Conservation (phyloP, 2,329 filamentous ascomycete species). For the Anthostomella pinea region DNA sequence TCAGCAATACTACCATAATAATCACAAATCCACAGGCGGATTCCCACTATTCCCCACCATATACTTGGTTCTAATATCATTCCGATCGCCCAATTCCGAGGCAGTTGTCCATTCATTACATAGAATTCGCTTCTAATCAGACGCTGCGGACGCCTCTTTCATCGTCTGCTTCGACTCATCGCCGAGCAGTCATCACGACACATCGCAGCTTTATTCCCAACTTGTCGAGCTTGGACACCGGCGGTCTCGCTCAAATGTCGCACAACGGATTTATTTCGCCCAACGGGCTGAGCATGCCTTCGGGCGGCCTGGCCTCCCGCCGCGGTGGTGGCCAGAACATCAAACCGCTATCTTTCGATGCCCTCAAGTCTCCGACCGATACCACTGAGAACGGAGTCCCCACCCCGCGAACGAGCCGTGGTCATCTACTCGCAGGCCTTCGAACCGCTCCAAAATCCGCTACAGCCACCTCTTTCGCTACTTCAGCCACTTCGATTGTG, state of each 20-base stretch:
- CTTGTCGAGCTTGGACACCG: conserved; percentile 77
- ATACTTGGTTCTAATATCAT: conserved; percentile 34
- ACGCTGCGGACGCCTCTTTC: conserved; percentile 9
- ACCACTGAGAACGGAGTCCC: conserved; percentile 65
- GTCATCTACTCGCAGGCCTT: conserved; percentile 88
- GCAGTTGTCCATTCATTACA: conserved; percentile 31
- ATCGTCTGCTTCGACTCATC: conserved; percentile 18
- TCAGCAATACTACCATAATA: conserved; percentile 23
- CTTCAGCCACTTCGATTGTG: conserved; percentile 42
- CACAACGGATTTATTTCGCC: conserved; percentile 74
- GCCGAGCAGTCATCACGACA: conserved; percentile 19
- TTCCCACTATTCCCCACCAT: conserved; percentile 16
- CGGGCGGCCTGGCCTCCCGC: conserved; percentile 76
- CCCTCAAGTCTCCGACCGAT: conserved; percentile 66
- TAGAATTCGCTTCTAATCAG: conserved; percentile 29
- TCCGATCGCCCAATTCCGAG: conserved; percentile 27
- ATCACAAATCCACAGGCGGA: conserved; percentile 19
- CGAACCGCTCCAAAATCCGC: conserved; percentile 89
- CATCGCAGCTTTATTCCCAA: conserved; percentile 14
- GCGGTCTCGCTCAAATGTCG: conserved; percentile 99
- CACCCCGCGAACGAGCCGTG: conserved; percentile 90
- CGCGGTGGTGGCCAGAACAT: conserved; percentile 81
- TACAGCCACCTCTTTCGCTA: conserved; percentile 67
- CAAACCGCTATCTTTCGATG: conserved; percentile 82
- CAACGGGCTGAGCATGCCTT: conserved; percentile 71